Evolutionary conservation across 371 early-diverging fungal genomes (phyloP).

Genomic region (Parasitella parasitica): DNA sequence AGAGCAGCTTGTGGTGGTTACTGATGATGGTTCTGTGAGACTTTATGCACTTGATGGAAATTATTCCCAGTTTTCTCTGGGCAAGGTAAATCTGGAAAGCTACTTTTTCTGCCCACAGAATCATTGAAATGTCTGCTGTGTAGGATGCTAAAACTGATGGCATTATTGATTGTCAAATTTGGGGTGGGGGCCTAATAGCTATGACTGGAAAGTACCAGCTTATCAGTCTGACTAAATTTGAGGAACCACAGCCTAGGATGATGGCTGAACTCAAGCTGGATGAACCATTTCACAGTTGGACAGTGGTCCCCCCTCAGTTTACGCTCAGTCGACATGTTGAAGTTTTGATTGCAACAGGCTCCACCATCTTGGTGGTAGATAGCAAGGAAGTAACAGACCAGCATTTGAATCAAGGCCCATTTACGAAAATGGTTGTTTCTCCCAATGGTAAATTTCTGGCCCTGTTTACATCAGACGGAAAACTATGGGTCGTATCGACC

Average conservation of each 20-base stretch:
- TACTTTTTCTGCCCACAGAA: neutral
- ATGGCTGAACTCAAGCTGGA: conserved; percentile 78
- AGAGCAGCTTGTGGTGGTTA: conserved; percentile 86
- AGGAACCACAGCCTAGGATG: conserved; percentile 79
- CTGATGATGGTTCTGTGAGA: conserved; percentile 87
- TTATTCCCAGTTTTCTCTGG: conserved; percentile 80
- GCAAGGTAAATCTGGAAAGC: conserved; percentile 49
- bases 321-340: conserved; percentile 89
- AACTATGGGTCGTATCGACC: conserved; percentile 91
- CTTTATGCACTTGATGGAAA: conserved; percentile 83
- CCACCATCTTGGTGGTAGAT: conserved; percentile 83
- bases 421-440: conserved; percentile 83
- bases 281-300: conserved; percentile 82
- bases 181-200: conserved; percentile 88
- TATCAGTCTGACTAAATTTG: conserved; percentile 79
- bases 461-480: conserved; percentile 76
- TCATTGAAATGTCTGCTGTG: neutral
- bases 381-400: conserved; percentile 82
- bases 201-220: conserved; percentile 81
- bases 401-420: conserved; percentile 88
- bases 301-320: conserved; percentile 84
- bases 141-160: conserved; percentile 81
- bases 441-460: conserved; percentile 93
- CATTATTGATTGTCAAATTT: conserved; percentile 83
- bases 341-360: conserved; percentile 76